phyloP scores from a whole-genome alignment of 257 asterid species.

The Linaria vulgaris region DNA sequence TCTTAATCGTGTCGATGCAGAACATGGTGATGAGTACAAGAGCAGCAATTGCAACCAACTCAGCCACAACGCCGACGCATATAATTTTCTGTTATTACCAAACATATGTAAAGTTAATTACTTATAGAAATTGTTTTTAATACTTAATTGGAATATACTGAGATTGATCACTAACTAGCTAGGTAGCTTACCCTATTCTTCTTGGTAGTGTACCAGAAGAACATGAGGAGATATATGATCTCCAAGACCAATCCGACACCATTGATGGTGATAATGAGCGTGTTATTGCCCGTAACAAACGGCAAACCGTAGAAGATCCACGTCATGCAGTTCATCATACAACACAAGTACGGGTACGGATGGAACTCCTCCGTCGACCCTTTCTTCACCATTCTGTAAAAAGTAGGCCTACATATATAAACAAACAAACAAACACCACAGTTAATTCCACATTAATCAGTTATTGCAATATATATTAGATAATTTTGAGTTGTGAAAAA shows the following conservation, averaged over 20 bases:
- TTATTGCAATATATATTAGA: neutral
- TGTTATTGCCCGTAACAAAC: slow-evolving; percentile 52
- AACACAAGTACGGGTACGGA: slow-evolving; percentile 63
- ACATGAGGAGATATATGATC: slow-evolving; percentile 40
- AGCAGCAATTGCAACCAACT: slow-evolving; percentile 31
- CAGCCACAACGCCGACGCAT: slow-evolving; percentile 15
- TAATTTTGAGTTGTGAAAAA: neutral
- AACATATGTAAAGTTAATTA: too few relatives aligned
- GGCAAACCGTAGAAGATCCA: slow-evolving; percentile 78
- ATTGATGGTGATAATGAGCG: slow-evolving; percentile 52
- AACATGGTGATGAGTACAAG: slow-evolving; percentile 29
- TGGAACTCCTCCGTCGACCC: slow-evolving; percentile 63
- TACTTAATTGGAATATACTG: too few relatives aligned
- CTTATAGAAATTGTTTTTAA: too few relatives aligned
- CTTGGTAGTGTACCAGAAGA: slow-evolving; percentile 34
- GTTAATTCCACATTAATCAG: neutral
- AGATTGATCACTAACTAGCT: too few relatives aligned
- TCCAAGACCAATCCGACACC: slow-evolving; percentile 45
- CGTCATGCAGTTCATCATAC: slow-evolving; percentile 54
- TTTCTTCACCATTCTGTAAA: slow-evolving; percentile 42
- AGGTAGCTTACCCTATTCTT: slow-evolving; percentile 48
- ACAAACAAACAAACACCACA: neutral
- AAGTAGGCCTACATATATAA: slow-evolving; percentile 45
- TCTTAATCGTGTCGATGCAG: slow-evolving; percentile 29
- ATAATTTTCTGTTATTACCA: slow-evolving; percentile 42